phyloP scores from a whole-genome alignment of 345 rosid genomes.

The Sisymbrium irio region DNA sequence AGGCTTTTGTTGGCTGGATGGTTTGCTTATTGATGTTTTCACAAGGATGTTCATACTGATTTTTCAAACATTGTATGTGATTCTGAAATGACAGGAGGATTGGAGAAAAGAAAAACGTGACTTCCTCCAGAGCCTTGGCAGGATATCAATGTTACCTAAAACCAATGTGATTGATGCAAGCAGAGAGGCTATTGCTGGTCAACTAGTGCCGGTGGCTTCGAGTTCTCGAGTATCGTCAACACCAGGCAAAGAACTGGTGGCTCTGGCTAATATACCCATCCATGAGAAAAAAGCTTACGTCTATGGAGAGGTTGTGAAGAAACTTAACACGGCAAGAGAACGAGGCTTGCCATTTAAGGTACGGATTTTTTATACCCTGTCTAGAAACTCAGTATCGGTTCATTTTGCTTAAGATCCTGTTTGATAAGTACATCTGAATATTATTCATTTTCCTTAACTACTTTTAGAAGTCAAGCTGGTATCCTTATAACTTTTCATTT shows the following conservation, averaged over 20 bases:
- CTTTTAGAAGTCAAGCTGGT: background rate
- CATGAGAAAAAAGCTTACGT: constrained; percentile 74
- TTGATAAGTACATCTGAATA: constrained; percentile 15
- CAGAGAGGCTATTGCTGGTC: constrained; percentile 50
- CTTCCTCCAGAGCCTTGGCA: constrained; percentile 91
- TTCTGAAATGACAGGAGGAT: constrained; percentile 61
- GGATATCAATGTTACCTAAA: constrained; percentile 80
- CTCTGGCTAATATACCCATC: constrained; percentile 61
- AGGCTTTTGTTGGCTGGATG: background rate
- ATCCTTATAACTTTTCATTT: constrained; percentile 5
- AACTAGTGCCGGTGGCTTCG: constrained; percentile 53
- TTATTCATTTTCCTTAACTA: background rate
- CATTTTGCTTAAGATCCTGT: constrained; percentile 6
- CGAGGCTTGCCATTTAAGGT: constrained; percentile 77
- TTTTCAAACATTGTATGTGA: constrained; percentile 13
- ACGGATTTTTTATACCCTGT: constrained; percentile 27
- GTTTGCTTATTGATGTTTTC: constrained; percentile 8
- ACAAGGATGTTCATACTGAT: background rate
- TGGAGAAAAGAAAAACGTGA: constrained; percentile 95
- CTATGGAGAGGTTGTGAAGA: constrained; percentile 80
- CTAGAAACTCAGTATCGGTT: constrained; percentile 2
- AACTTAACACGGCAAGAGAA: constrained; percentile 76
- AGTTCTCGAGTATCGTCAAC: constrained; percentile 58
- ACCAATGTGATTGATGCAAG: constrained; percentile 51
- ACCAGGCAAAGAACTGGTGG: constrained; percentile 57